Evolutionary conservation across 2,329 filamentous ascomycete genomes (phyloP), one percentile per base, ranked within the genome.

Genomic region (Fusarium nurragi): DNA sequence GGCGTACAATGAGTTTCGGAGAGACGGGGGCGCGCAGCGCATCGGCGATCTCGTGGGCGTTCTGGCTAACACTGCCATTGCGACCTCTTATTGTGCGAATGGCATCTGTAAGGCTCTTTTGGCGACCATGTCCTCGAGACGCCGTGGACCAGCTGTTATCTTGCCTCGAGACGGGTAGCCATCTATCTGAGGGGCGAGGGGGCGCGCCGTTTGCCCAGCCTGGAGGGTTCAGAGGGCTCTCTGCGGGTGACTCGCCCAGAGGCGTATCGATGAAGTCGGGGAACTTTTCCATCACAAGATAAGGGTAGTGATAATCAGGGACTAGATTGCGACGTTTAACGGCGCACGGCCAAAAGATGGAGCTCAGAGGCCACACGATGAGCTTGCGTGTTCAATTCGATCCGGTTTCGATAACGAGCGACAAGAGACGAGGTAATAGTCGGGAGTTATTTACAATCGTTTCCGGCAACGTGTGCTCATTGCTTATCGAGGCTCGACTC

Each of bases 91-190:
- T 94, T 4, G 88, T 93, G 70, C 87, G 88, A 67, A 97, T 86
- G n/a, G 94, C 93, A 77, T 97, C 93, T 72, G 88, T 89, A 69
- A 97, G 86, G 78, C 93, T 97, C 83, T 94, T 96, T 75, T 95
- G 92, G 66, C 90, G 83, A 18, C 81, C 81, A 73, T 94, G 91
- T 68, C 87, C 80, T 39, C 74, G 75, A 72, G 75, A 81, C 26
- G 68, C 63, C 18, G 66, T 40, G 44, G 71, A 59, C 76, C 76
- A 62, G 65, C 61, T 32, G 45, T 64, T 61, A 9, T 74, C 68
- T 38, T 65, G 70, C 65, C 71, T 76, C 30, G 67, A 58, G 21
- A 54, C 63, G 10, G 71, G 71, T 30, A 60, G 51, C 70, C 74
- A 74, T 54, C 74, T 72, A 59, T 75, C 72, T 11, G 71, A 67